Base-by-base conservation (phyloP, 108 stramenopile species). In the Cyclotella cryptica region DNA sequence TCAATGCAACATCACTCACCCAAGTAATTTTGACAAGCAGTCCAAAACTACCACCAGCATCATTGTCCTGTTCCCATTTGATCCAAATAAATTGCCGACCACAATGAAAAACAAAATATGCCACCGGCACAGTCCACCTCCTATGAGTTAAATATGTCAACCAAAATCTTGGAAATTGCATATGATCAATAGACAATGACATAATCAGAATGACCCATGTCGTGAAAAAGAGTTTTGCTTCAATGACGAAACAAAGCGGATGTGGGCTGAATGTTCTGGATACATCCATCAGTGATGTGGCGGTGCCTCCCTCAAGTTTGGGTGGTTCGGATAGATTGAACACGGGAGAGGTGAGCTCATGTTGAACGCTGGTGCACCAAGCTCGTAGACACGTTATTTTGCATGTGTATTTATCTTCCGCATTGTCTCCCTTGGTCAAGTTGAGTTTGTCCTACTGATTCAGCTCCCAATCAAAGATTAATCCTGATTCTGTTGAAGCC, bases 101-200 rank as follows among this genome's bases (percentile, higher is more conserved):
- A 12, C 17, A 74, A 22, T 7, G 73, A 74, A 39, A 65, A 21
- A 65, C 51, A 51, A 41, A 51, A 42, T 74, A 74, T 11, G 64
- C 53, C 17, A 17, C 15, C 13, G 73, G 65, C 11, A 66, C 6
- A 29, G 29, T 51, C 42, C 49, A 54, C 8, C 52, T 49, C 63
- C 51, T 42, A 65, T 54, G 9, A 14, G 73, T 54, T 1, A 72
- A 47, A 62, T 72, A 72, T 28, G 72, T 60, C 45, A 72, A 49
- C 72, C 72, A 72, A 35, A 72, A 72, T 13, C 27, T 30, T 17
- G 27, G 18, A 30, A 47, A 21, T 28, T 61, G 44, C 15, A 13
- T 30, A 19, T n/a, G 1, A 41, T 28, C 15, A 51, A 74, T 74
- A 15, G 64, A 66, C 22, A 49, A 2, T 1, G 30, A 44, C 72